A percentile compares a stretch with the other conserved stretches of the same genome.
Conservation (phyloP, 495 filamentous ascomycete species). For the Beverwykella pulmonaria region DNA sequence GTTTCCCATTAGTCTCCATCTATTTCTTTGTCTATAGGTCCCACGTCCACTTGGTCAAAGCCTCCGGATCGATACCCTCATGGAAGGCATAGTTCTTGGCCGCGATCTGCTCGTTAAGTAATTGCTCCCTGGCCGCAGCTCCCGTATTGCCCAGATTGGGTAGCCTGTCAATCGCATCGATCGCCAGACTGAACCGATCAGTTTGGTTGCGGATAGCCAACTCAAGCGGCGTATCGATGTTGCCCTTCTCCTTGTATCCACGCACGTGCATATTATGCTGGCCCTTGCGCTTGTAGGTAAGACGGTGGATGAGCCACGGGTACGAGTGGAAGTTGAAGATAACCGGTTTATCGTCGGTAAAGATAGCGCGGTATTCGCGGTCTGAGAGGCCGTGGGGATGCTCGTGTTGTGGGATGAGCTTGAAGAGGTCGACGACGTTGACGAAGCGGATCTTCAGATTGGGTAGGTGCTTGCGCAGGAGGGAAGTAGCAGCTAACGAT, state of each 20-base stretch:
- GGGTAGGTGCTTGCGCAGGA: slow-evolving; percentile 65
- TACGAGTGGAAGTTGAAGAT: slow-evolving; percentile 82
- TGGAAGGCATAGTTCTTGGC: slow-evolving; percentile 64
- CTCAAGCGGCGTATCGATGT: slow-evolving; percentile 75
- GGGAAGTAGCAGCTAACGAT: slow-evolving; percentile 66
- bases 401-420: slow-evolving; percentile 63
- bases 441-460: slow-evolving; percentile 71
- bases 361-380: slow-evolving; percentile 62
- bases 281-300: slow-evolving; percentile 70
- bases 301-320: slow-evolving; percentile 72
- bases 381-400: slow-evolving; percentile 70
- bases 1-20: neutral
- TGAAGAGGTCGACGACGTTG: slow-evolving; percentile 76
- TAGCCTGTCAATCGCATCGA: slow-evolving; percentile 71
- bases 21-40: slow-evolving; percentile 38
- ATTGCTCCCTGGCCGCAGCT: slow-evolving; percentile 58
- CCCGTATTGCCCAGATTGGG: slow-evolving; percentile 60
- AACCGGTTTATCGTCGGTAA: slow-evolving; percentile 67
- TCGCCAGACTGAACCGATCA: slow-evolving; percentile 70
- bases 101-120: slow-evolving; percentile 61
- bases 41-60: slow-evolving; percentile 68
- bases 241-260: slow-evolving; percentile 76
- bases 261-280: slow-evolving; percentile 66
- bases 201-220: slow-evolving; percentile 71
- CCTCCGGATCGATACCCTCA: slow-evolving; percentile 66